phyloP scores from a whole-genome alignment of 2,329 filamentous ascomycete species.

The Clathrospora elynae region DNA sequence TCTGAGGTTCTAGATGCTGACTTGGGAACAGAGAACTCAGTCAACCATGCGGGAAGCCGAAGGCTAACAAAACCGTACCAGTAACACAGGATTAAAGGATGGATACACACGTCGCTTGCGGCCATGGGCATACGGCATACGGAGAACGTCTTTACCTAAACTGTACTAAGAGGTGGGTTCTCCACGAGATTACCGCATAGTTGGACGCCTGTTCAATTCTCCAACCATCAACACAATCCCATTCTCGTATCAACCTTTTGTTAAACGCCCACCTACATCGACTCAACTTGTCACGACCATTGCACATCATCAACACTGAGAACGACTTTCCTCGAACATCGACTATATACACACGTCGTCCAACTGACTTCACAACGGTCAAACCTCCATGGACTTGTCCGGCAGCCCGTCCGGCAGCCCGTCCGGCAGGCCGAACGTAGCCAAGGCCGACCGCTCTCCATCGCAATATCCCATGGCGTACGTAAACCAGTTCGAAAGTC shows the following conservation, averaged over 20 bases:
- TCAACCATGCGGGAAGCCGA: constrained; percentile 24
- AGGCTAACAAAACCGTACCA: constrained; percentile 15
- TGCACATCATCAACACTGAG: constrained; percentile 4
- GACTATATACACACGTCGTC: constrained; percentile 12
- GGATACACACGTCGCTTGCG: constrained; percentile 28
- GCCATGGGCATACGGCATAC: constrained; percentile 28
- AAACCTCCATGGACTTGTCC: constrained; percentile 30
- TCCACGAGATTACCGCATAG: constrained; percentile 24
- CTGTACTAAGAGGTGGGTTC: constrained; percentile 20
- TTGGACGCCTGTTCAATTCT: constrained; percentile 20
- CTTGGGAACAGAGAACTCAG: constrained; percentile 12
- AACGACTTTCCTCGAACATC: constrained; percentile 8
- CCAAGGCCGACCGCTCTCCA: constrained; percentile 35
- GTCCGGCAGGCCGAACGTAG: constrained; percentile 29
- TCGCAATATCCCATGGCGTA: constrained; percentile 15
- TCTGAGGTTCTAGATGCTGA: constrained; percentile 9
- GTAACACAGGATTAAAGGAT: constrained; percentile 8
- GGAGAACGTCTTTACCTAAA: constrained; percentile 27
- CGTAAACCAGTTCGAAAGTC: constrained; percentile 26
- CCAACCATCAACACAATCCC: constrained; percentile 33
- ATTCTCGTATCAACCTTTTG: constrained; percentile 18
- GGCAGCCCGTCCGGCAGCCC: constrained; percentile 34
- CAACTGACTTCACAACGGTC: constrained; percentile 9
- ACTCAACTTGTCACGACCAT: constrained; percentile 4
- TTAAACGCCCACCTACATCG: constrained; percentile 10